phyloP scores from a whole-genome alignment of 2,329 filamentous ascomycete species.

The Cercospora janseana region DNA sequence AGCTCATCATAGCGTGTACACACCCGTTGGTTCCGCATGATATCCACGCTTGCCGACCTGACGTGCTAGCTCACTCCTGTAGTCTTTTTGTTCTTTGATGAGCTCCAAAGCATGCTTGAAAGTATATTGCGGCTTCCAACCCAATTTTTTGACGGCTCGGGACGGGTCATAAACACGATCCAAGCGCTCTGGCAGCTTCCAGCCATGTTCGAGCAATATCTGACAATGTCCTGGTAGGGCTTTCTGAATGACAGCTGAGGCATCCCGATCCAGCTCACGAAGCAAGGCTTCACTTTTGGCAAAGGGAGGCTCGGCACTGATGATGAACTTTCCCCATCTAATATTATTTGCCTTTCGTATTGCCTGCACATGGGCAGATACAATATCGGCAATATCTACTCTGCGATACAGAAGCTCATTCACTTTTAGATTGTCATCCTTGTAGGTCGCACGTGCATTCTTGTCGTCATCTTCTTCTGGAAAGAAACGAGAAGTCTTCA shows the following conservation, averaged over 20 bases:
- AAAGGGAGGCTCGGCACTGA: conserved; percentile 26
- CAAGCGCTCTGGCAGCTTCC: conserved; percentile 20
- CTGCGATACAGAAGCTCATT: conserved; percentile 25
- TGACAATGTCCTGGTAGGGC: conserved; percentile 14
- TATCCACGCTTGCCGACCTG: conserved; percentile 23
- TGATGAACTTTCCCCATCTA: conserved; percentile 23
- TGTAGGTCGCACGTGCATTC: conserved; percentile 12
- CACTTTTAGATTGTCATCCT: conserved; percentile 26
- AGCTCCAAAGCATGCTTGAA: conserved; percentile 21
- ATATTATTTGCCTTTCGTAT: conserved; percentile 20
- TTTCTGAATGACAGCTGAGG: conserved; percentile 2
- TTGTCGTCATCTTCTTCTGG: conserved; percentile 23
- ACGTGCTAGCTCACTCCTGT: conserved; percentile 19
- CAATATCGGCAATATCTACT: conserved; percentile 21
- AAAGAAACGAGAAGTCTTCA: conserved; percentile 51
- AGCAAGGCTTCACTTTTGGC: conserved; percentile 7
- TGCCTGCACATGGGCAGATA: conserved; percentile 21
- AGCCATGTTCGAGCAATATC: conserved; percentile 17
- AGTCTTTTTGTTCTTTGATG: conserved; percentile 16
- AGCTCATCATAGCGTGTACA: conserved; percentile 15
- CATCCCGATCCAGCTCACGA: conserved; percentile 6
- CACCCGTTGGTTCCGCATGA: conserved; percentile 21
- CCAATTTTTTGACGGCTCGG: conserved; percentile 18
- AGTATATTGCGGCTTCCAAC: conserved; percentile 21
- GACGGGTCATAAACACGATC: conserved; percentile 24